phyloP scores from a whole-genome alignment of 108 stramenopile species.

The Mediolabrus comicus region DNA sequence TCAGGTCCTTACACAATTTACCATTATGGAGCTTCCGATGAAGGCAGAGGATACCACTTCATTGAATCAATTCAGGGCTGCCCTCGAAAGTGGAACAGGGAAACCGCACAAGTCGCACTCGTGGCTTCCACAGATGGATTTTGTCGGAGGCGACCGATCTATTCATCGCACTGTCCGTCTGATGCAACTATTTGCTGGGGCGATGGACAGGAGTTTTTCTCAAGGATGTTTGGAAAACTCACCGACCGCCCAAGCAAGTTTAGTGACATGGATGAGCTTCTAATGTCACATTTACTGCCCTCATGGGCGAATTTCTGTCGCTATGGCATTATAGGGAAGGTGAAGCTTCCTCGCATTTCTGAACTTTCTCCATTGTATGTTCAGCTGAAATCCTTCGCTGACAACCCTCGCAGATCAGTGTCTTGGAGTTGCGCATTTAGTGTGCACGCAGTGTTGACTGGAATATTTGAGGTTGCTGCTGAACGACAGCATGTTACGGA shows the following conservation, averaged over 20 bases:
- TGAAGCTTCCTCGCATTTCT: conserved; percentile 15
- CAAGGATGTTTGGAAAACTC: conserved; percentile 35
- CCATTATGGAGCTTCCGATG: conserved; percentile 36
- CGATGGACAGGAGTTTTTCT: neutral
- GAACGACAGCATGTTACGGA: conserved; percentile 4
- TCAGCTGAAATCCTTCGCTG: conserved; percentile 23
- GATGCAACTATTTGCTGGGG: conserved; percentile 38
- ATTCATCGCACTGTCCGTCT: conserved; percentile 49
- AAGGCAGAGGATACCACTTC: conserved; percentile 1
- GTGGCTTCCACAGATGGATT: conserved; percentile 29
- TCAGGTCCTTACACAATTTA: neutral
- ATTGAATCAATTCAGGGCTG: neutral
- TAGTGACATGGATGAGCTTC: conserved; percentile 49
- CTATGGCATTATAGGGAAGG: conserved; percentile 30
- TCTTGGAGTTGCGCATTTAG: conserved; percentile 49
- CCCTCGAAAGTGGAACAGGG: neutral
- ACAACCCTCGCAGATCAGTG: conserved; percentile 39
- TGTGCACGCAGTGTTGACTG: conserved; percentile 50
- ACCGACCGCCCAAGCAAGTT: conserved; percentile 28
- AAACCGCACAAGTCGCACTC: conserved; percentile 9
- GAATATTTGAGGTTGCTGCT: conserved; percentile 36
- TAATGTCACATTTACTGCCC: conserved; percentile 53
- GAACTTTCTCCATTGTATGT: conserved; percentile 35
- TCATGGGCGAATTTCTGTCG: conserved; percentile 24
- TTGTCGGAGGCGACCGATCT: conserved; percentile 43